Percentiles rank a stretch among this genome's conserved stretches.
These are phyloP conservation scores for Penicillium riverlandense DNA, from an alignment of 495 filamentous ascomycete genomes.

Conservation along the genomic window DNA sequence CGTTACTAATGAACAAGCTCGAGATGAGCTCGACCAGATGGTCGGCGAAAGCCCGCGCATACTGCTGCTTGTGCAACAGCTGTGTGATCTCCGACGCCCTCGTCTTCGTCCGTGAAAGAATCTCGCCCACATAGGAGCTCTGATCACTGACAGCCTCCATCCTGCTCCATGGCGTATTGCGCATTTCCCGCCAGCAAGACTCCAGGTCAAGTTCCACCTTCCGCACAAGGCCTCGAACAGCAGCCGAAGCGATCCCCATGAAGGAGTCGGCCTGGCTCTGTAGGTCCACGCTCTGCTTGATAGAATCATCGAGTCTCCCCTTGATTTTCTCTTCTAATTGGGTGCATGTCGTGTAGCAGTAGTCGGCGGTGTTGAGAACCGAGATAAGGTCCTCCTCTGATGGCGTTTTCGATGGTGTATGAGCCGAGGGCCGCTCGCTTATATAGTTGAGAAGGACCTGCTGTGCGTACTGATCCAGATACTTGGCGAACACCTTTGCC, in stretches of 20 bases:
- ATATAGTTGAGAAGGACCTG: slow-evolving; percentile 81
- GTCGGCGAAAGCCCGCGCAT: slow-evolving; percentile 90
- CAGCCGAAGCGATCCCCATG: slow-evolving; percentile 87
- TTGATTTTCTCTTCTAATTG: slow-evolving; percentile 95
- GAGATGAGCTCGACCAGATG: slow-evolving; percentile 83
- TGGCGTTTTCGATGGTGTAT: slow-evolving; percentile 46
- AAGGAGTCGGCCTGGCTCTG: slow-evolving; percentile 92
- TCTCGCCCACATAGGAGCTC: slow-evolving; percentile 80
- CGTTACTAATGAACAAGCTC: slow-evolving; percentile 69
- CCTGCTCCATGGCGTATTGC: slow-evolving; percentile 89
- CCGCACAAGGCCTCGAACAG: slow-evolving; percentile 74
- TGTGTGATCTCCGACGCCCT: slow-evolving; percentile 66
- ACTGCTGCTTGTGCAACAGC: slow-evolving; percentile 84
- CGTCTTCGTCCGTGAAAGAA: slow-evolving; percentile 63
- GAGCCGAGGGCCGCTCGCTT: slow-evolving; percentile 45
- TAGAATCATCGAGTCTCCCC: slow-evolving; percentile 70
- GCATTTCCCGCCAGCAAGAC: slow-evolving; percentile 92
- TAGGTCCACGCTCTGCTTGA: slow-evolving; percentile 71
- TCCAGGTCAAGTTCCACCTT: slow-evolving; percentile 78
- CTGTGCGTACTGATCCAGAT: slow-evolving; percentile 91
- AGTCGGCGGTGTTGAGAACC: slow-evolving; percentile 94
- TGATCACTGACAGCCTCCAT: slow-evolving; percentile 95
- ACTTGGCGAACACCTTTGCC: slow-evolving; percentile 79
- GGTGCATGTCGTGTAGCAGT: slow-evolving; percentile 87
- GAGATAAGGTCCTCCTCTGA: slow-evolving; percentile 71